Evolutionary conservation across 2,329 filamentous ascomycete species (phyloP), one percentile per base, ranked within the genome.

Genomic region (Aspergillus ruber): DNA sequence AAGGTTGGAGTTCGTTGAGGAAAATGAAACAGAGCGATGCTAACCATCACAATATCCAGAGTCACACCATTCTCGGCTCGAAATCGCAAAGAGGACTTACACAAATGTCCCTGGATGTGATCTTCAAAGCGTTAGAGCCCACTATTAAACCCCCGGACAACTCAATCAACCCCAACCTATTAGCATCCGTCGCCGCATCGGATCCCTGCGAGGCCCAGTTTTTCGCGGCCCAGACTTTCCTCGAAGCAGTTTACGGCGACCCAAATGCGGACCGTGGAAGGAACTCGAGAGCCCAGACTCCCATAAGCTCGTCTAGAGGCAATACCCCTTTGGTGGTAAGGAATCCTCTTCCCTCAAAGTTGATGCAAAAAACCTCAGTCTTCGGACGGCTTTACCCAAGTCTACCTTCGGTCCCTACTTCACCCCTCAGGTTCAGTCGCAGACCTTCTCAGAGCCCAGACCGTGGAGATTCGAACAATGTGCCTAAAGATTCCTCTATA

Each of bases 11-110:
- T 9, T 27, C 42, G 20, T 20, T 21, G 32, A 40, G 46, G 23
- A 21, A 51, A 44, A n/a, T n/a, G n/a, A n/a, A n/a, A n/a, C n/a
- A n/a, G n/a, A 42, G 50, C 60, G 33, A 50, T 49, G 9, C 17
- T 39, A 39, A 39, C 17, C n/a, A 21, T 18, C 33, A 21, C 25
- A n/a, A 38, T 23, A 25, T 44, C 39, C 62, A 96, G 91, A 94
- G 88, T 53, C 91, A 98, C 67, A 98, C 93, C 0, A 95, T 97
- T 50, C 80, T 98, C 13, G 93, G 93, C 47, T 94, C 88, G 10
- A 85, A 84, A 56, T 82, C 80, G 18, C 88, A 96, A 68, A 85
- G 91, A 55, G 93, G 93, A 52, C 74, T 98, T 46, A 95, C 90
- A 0, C 93, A 98, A 67, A 84, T 98, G 61, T 81, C 89, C 0